Conservation (phyloP, 441 rosid species). For the Breynia disticha region DNA sequence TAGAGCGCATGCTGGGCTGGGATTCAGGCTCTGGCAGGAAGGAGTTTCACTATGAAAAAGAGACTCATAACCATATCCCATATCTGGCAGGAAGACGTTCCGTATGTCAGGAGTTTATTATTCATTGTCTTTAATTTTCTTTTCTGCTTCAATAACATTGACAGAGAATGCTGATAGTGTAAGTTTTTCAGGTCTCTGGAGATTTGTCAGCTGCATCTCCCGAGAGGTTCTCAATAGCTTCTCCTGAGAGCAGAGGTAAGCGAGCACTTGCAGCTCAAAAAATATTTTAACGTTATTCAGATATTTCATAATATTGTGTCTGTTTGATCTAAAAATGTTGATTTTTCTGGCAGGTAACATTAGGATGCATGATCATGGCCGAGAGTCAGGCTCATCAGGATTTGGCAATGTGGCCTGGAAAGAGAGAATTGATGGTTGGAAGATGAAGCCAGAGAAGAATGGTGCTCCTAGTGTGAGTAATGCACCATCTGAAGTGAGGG, state of each 20-base stretch:
- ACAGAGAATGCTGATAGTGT: neutral
- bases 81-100: slow-evolving; percentile 23
- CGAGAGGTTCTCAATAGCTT: slow-evolving; percentile 25
- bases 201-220: slow-evolving; percentile 32
- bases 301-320: neutral
- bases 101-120: slow-evolving; percentile 9
- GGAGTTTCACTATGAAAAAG: slow-evolving; percentile 19
- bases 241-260: slow-evolving; percentile 28
- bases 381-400: slow-evolving; percentile 21
- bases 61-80: slow-evolving; percentile 24
- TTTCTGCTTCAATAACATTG: neutral
- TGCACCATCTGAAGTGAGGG: slow-evolving; percentile 30
- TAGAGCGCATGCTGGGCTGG: slow-evolving; percentile 28
- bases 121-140: neutral
- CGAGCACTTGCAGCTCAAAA: neutral
- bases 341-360: slow-evolving; percentile 18
- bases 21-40: slow-evolving; percentile 23
- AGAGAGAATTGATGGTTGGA: slow-evolving; percentile 34
- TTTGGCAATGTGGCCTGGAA: slow-evolving; percentile 31
- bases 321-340: slow-evolving; percentile 1
- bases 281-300: neutral
- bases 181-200: slow-evolving; percentile 23
- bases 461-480: slow-evolving; percentile 28
- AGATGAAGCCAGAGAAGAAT: slow-evolving; percentile 29
- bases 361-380: slow-evolving; percentile 18